Evolutionary conservation across 352 stramenopile genomes (phyloP).

Genomic region (Paralagenidium karlingii): DNA sequence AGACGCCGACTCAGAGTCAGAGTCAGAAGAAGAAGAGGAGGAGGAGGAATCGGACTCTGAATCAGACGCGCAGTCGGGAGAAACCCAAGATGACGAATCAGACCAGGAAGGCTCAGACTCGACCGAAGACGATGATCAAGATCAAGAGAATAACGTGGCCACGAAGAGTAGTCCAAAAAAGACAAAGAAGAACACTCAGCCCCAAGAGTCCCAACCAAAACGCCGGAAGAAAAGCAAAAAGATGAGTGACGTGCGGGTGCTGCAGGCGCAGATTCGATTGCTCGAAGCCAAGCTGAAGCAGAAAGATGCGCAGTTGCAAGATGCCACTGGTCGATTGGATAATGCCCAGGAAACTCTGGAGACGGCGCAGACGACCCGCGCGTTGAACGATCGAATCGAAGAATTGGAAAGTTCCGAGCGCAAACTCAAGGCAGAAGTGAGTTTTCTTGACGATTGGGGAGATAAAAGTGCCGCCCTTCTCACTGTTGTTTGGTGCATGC

Average conservation of each 20-base stretch:
- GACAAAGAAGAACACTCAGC: no score
- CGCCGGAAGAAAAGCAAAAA: neutral
- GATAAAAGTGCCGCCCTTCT: neutral
- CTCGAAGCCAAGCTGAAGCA: slow-evolving; percentile 47
- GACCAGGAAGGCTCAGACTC: no score
- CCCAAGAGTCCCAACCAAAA: neutral
- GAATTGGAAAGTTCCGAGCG: slow-evolving; percentile 44
- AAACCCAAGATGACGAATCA: neutral
- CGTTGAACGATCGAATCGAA: slow-evolving; percentile 43
- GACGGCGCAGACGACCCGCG: slow-evolving; percentile 27
- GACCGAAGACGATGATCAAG: no score
- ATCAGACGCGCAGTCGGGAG: neutral
- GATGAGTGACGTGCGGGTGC: slow-evolving; percentile 20
- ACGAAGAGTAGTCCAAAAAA: no score
- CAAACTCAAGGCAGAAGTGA: slow-evolving; percentile 60
- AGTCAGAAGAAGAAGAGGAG: no score
- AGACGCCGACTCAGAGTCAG: no score
- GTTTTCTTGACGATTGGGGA: neutral
- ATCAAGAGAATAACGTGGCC: no score
- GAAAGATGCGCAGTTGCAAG: slow-evolving; percentile 36
- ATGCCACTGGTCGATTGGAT: slow-evolving; percentile 21
- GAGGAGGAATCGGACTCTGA: no score
- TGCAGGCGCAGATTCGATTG: slow-evolving; percentile 55
- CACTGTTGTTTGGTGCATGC: neutral
- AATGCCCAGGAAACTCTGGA: slow-evolving; percentile 35